phyloP scores from a whole-genome alignment of 352 stramenopile genomes.

The Phytopythium helicoides region DNA sequence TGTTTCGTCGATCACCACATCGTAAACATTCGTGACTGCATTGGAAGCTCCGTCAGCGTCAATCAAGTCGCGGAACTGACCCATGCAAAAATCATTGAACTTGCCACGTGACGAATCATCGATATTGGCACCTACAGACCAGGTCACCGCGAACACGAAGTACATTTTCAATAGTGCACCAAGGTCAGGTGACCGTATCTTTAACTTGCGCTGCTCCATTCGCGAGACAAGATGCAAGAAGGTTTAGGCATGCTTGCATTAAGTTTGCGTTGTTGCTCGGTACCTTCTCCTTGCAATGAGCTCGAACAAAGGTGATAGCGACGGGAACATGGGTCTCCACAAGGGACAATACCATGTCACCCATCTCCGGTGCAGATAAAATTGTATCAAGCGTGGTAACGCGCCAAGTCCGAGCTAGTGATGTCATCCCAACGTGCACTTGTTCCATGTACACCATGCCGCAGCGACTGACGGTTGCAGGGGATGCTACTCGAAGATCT shows the following conservation, averaged over 20 bases:
- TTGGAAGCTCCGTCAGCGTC: constrained; percentile 24
- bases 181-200: constrained; percentile 49
- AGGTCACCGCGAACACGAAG: constrained; percentile 86
- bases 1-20: constrained; percentile 78
- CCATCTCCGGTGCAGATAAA: constrained; percentile 49
- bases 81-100: constrained; percentile 89
- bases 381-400: constrained; percentile 74
- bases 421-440: constrained; percentile 77
- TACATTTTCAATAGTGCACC: constrained; percentile 75
- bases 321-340: constrained; percentile 82
- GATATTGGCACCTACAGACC: constrained; percentile 87
- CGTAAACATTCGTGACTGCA: constrained; percentile 76
- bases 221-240: constrained; percentile 72
- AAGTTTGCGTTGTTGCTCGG: constrained; percentile 87
- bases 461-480: constrained; percentile 86
- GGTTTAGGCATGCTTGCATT: constrained; percentile 87
- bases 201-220: constrained; percentile 36
- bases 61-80: constrained; percentile 58
- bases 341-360: constrained; percentile 62
- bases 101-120: constrained; percentile 72
- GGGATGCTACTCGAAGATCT: constrained; percentile 86
- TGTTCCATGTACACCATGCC: constrained; percentile 94
- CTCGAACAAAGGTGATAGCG: constrained; percentile 85
- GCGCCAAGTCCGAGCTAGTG: constrained; percentile 74
- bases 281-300: constrained; percentile 89